These are phyloP conservation scores for Trichosanthes cucumerina DNA, from an alignment of 306 rosid genomes.

Conservation along the genomic window DNA sequence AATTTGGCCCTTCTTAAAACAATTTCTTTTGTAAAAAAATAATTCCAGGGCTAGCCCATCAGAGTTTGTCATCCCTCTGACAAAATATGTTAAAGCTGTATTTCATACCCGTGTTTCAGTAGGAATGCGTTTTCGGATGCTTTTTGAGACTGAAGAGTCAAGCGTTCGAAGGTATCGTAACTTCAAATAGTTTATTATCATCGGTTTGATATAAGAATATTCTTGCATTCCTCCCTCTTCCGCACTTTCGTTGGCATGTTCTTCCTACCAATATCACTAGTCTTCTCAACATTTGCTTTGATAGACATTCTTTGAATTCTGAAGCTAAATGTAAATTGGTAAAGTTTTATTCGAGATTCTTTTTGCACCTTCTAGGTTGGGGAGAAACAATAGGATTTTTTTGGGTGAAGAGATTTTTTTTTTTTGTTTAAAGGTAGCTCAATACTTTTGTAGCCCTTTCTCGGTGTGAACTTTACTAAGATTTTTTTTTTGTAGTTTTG, in stretches of 20 bases:
- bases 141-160: conserved; percentile 84
- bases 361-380: background rate
- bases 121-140: conserved; percentile 93
- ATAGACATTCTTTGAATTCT: background rate
- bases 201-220: background rate
- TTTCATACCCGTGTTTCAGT: conserved; percentile 83
- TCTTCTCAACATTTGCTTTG: background rate
- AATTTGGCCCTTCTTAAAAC: conserved; percentile 16
- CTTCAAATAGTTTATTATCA: background rate
- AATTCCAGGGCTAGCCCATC: conserved; percentile 84
- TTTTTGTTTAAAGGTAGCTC: background rate
- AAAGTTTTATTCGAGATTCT: background rate
- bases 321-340: background rate
- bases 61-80: conserved; percentile 68
- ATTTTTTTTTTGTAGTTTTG: background rate
- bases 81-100: conserved; percentile 80
- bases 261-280: background rate
- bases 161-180: conserved; percentile 66
- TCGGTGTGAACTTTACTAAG: background rate
- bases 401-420: background rate
- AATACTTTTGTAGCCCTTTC: background rate
- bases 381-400: background rate
- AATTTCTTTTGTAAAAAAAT: conserved; percentile 3
- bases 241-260: background rate
- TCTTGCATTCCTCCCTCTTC: background rate